Evolutionary conservation across 108 stramenopile species (phyloP).

Genomic region (Stephanodiscus triporus): DNA sequence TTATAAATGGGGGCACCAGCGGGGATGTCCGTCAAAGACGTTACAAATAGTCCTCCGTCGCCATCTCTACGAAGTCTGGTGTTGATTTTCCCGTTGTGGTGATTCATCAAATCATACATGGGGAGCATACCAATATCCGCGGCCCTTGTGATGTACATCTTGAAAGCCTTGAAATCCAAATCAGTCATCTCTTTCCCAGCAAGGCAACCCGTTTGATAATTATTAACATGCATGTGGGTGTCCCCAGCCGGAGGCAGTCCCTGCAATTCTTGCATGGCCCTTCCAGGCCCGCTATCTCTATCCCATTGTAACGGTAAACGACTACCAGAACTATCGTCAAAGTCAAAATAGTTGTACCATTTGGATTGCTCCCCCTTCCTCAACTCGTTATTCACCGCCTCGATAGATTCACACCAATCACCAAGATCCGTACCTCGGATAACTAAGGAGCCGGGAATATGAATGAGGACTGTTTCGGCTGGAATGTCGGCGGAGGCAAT

Average conservation of each 20-base stretch:
- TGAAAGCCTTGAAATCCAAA: slow-evolving; percentile 30
- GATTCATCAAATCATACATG: slow-evolving; percentile 53
- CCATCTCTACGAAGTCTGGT: slow-evolving; percentile 25
- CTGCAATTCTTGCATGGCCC: slow-evolving; percentile 42
- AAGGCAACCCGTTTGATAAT: slow-evolving; percentile 5
- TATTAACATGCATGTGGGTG: slow-evolving; percentile 37
- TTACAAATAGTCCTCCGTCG: slow-evolving; percentile 33
- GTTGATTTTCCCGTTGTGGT: slow-evolving; percentile 52
- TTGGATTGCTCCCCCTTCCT: slow-evolving; percentile 29
- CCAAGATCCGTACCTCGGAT: not conserved
- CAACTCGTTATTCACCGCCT: slow-evolving; percentile 24
- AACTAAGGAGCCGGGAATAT: slow-evolving; percentile 27
- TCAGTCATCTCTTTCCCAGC: not conserved
- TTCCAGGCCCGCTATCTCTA: not conserved
- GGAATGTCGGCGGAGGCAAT: slow-evolving; percentile 42
- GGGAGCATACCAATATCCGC: slow-evolving; percentile 43
- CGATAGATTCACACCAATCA: slow-evolving; percentile 23
- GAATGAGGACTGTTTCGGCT: slow-evolving; percentile 36
- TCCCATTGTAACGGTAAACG: slow-evolving; percentile 45
- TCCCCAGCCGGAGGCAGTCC: slow-evolving; percentile 42
- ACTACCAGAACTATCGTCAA: slow-evolving; percentile 36
- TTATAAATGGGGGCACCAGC: slow-evolving; percentile 35
- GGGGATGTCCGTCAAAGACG: slow-evolving; percentile 31
- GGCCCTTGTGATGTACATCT: slow-evolving; percentile 36
- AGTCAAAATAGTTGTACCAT: slow-evolving; percentile 45